Base-by-base conservation (phyloP, 2,329 filamentous ascomycete species). In the Cephalotrichum gorgonifer region DNA sequence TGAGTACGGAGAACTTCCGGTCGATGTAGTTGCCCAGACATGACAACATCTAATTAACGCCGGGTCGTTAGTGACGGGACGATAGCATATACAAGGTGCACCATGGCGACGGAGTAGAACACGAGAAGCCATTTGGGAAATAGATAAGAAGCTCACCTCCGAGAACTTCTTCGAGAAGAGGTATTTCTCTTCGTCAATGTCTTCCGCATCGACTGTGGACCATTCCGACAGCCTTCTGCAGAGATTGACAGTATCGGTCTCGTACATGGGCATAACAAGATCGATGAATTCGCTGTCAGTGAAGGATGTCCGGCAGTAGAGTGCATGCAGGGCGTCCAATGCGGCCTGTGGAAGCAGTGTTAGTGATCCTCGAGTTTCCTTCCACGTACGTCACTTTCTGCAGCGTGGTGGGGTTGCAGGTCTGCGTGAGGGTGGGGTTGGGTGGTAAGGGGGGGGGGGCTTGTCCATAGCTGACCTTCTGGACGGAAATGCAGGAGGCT, bases 121-220 rank as follows among this genome's bases (percentile, higher is more conserved):
- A 30, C 30, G 50, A 43, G 20, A 27, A 3, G 30, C 6, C 15
- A 8, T 8, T 11, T 17, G 20, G 23, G 22, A n/a, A n/a, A n/a
- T 28, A 4, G 20, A 11, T 41, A 41, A 27, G 17, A 39, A 14
- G 56, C 68, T 55, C 74, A 89, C 86, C 78, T 98, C 93, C 1
- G 90, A 89, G 43, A 97, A 79, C 65, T 95, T 96, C 70, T 97
- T 97, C 38, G 87, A 82, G 56, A 96, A 81, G 49, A 88, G 81
- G 62, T 98, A 97, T 62, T 89, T 94, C 59, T 89, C 84, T 59
- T 95, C 88, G 55, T 96, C 87, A 51, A 95, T 81, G 57, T 95
- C 85, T 51, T 87, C 79, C 3, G 88, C 78, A 54, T 89, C 85
- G 41, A 91, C 83, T 11, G 81, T 67, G 4, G 88, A 87, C 86